phyloP scores from a whole-genome alignment of 352 stramenopile genomes.

The Pythium oligandrum region DNA sequence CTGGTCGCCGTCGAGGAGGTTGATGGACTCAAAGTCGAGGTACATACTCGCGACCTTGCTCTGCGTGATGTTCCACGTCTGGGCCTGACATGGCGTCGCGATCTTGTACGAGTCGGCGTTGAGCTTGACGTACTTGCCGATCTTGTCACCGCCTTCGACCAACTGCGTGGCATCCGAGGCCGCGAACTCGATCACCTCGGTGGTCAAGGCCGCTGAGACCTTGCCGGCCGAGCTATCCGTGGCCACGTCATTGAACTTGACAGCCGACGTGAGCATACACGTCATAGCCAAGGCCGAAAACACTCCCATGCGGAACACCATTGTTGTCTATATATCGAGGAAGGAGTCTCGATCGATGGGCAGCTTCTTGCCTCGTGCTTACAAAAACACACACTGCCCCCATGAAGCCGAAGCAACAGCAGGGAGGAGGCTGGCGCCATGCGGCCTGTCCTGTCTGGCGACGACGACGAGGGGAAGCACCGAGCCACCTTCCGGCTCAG shows the following conservation, averaged over 20 bases:
- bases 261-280: no score
- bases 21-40: slow-evolving; percentile 34
- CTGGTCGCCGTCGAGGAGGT: slow-evolving; percentile 25
- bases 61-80: slow-evolving; percentile 48
- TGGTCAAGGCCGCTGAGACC: neutral
- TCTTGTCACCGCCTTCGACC: slow-evolving; percentile 31
- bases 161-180: slow-evolving; percentile 14
- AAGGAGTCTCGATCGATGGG: no score
- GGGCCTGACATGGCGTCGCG: slow-evolving; percentile 23
- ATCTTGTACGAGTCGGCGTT: slow-evolving; percentile 32
- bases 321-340: no score
- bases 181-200: slow-evolving; percentile 6
- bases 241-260: slow-evolving; percentile 4
- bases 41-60: slow-evolving; percentile 33
- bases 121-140: slow-evolving; percentile 26
- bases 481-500: no score
- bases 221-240: slow-evolving; percentile 8
- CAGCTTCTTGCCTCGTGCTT: no score
- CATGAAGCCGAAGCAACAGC: neutral
- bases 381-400: neutral
- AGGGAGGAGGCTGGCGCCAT: slow-evolving; percentile 4
- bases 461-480: no score
- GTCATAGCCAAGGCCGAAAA: no score
- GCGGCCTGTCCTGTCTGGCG: no score
- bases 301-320: no score